Evolutionary conservation across 2,329 filamentous ascomycete species (phyloP).

Genomic region (Pyrenophora seminiperda): DNA sequence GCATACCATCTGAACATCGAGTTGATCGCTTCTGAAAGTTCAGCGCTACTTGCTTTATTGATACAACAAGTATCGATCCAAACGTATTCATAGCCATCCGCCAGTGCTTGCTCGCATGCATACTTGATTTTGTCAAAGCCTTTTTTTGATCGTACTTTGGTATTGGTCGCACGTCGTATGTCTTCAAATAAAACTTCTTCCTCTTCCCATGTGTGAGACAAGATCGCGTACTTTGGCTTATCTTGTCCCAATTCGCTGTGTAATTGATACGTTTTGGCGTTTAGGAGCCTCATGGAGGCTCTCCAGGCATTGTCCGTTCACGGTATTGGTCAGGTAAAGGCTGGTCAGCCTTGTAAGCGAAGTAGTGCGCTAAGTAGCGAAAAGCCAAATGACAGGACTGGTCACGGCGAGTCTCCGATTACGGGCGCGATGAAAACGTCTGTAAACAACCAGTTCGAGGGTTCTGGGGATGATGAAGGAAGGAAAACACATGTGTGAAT

Average conservation of each 20-base stretch:
- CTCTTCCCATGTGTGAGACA: conserved; percentile 14
- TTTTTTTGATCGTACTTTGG: not conserved
- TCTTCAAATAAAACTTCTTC: conserved; percentile 13
- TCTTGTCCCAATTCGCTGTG: not conserved
- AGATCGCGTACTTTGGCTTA: conserved; percentile 12
- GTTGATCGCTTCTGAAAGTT: conserved; percentile 2
- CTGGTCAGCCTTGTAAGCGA: too few species aligned
- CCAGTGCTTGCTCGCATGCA: not conserved
- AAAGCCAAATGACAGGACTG: too few species aligned
- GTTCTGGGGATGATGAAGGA: too few species aligned
- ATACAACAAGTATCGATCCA: conserved; percentile 5
- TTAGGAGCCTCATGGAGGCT: too few species aligned
- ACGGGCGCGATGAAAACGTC: too few species aligned
- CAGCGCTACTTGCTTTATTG: conserved; percentile 1
- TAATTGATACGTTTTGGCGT: too few species aligned
- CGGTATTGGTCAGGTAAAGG: too few species aligned
- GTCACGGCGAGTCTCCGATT: too few species aligned
- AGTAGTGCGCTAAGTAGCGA: too few species aligned
- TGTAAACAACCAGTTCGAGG: too few species aligned
- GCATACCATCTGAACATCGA: conserved; percentile 2
- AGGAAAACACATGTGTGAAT: too few species aligned
- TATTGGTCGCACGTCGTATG: not conserved
- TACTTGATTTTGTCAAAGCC: not conserved
- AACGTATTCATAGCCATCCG: not conserved
- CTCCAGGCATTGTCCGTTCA: too few species aligned